These are phyloP conservation scores for Agastache rugosa DNA, from an alignment of 257 asterid species.

Conservation along the genomic window DNA sequence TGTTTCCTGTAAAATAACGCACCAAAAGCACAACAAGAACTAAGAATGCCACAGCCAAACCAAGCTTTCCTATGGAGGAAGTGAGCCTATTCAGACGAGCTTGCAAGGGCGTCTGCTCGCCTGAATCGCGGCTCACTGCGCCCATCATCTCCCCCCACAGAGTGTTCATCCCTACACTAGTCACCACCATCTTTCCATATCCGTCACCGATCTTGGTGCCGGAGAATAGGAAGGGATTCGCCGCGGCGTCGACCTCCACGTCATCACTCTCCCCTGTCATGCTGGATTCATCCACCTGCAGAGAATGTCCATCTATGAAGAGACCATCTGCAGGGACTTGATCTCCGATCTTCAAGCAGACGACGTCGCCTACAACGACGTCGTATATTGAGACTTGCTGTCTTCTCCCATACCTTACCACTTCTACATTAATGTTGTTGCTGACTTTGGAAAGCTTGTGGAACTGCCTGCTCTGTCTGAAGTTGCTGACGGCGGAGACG, in stretches of 20 bases:
- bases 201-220: slow-evolving; percentile 50
- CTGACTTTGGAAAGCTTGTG: slow-evolving; percentile 42
- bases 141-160: slow-evolving; percentile 52
- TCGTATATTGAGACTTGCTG: slow-evolving; percentile 40
- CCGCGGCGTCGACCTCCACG: slow-evolving; percentile 17
- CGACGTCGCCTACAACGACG: slow-evolving; percentile 43
- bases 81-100: slow-evolving; percentile 45
- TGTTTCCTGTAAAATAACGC: slow-evolving; percentile 38
- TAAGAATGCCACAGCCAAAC: slow-evolving; percentile 47
- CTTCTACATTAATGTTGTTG: slow-evolving; percentile 31
- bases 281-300: slow-evolving; percentile 49
- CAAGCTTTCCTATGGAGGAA: slow-evolving; percentile 50
- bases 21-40: slow-evolving; percentile 48
- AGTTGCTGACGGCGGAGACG: slow-evolving; percentile 44
- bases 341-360: slow-evolving; percentile 53
- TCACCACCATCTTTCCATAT: slow-evolving; percentile 46
- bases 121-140: slow-evolving; percentile 34
- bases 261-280: slow-evolving; percentile 52
- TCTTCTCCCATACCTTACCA: slow-evolving; percentile 39
- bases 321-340: slow-evolving; percentile 57
- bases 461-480: slow-evolving; percentile 43
- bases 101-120: slow-evolving; percentile 47
- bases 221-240: slow-evolving; percentile 40
- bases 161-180: slow-evolving; percentile 43
- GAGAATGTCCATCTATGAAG: slow-evolving; percentile 48